A percentile compares a stretch with the other conserved stretches of the same genome.
These are phyloP conservation scores for Phytopythium montanum DNA, from an alignment of 352 stramenopile genomes.

Conservation along the genomic window DNA sequence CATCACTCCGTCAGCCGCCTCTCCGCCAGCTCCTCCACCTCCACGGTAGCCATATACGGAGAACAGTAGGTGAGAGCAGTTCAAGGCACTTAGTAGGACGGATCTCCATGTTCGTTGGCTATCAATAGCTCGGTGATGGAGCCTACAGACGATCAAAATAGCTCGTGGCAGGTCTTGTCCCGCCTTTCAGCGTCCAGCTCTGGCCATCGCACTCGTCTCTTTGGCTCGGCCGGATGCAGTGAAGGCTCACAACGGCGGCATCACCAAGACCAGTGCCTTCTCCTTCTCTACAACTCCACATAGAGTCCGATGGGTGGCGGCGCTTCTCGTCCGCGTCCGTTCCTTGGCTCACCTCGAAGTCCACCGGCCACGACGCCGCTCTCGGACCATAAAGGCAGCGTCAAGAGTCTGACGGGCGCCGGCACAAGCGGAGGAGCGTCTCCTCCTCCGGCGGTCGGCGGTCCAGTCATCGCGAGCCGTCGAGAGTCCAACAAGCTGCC, in stretches of 20 bases:
- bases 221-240: slow-evolving; percentile 1
- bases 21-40: slow-evolving; percentile 4
- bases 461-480: slow-evolving; percentile 14
- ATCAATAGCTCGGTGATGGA: background rate
- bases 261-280: too few species aligned
- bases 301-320: slow-evolving; percentile 35
- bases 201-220: background rate
- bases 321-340: slow-evolving; percentile 11
- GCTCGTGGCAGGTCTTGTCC: background rate
- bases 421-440: background rate
- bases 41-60: background rate
- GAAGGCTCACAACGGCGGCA: slow-evolving; percentile 1
- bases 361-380: background rate
- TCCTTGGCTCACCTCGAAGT: background rate
- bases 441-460: background rate
- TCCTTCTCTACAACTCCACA: too few species aligned
- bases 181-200: background rate
- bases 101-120: too few species aligned
- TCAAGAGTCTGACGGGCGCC: background rate
- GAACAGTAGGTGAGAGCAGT: too few species aligned
- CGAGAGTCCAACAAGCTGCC: slow-evolving; percentile 29
- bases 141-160: slow-evolving; percentile 1
- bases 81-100: too few species aligned
- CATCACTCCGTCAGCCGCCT: slow-evolving; percentile 15
- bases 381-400: background rate